phyloP scores from a whole-genome alignment of 345 rosid genomes.

The Hypericum perforatum region DNA sequence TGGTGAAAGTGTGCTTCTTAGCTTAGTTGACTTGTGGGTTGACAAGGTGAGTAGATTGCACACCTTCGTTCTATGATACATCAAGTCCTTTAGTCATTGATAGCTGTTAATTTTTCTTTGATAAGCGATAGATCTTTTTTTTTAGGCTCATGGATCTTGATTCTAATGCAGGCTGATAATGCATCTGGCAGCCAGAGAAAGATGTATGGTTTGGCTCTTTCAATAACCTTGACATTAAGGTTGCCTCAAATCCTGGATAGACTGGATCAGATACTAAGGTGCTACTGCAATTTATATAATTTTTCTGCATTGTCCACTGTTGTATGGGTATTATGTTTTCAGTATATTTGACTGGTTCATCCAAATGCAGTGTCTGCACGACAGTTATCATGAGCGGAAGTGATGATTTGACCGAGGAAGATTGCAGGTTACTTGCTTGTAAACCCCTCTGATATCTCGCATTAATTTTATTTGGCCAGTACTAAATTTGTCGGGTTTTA shows the following conservation, averaged over 20 bases:
- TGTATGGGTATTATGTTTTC: constrained; percentile 7
- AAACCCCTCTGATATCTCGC: not conserved
- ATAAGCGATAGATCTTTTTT: not conserved
- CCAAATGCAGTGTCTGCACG: constrained; percentile 59
- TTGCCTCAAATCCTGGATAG: constrained; percentile 90
- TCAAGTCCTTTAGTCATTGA: not conserved
- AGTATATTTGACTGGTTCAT: constrained; percentile 1
- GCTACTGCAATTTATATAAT: constrained; percentile 6
- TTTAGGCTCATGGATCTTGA: constrained; percentile 13
- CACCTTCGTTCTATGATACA: not conserved
- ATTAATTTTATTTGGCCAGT: not conserved
- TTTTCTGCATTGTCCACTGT: not conserved
- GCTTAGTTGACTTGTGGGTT: constrained; percentile 88
- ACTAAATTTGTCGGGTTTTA: not conserved
- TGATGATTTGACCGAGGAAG: constrained; percentile 63
- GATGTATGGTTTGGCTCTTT: constrained; percentile 76
- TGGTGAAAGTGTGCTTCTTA: constrained; percentile 71
- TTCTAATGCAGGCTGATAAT: constrained; percentile 61
- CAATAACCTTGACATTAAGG: constrained; percentile 74
- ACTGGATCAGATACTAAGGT: constrained; percentile 92
- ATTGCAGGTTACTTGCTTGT: constrained; percentile 50
- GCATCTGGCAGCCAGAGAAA: constrained; percentile 57
- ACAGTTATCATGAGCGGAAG: constrained; percentile 69
- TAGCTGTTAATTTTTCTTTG: not conserved
- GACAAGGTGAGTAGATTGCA: constrained; percentile 59